Evolutionary conservation across 768 basidiomycete genomes (phyloP), one percentile per base, ranked within the genome.

Genomic region (Daedaleopsis sinensis): DNA sequence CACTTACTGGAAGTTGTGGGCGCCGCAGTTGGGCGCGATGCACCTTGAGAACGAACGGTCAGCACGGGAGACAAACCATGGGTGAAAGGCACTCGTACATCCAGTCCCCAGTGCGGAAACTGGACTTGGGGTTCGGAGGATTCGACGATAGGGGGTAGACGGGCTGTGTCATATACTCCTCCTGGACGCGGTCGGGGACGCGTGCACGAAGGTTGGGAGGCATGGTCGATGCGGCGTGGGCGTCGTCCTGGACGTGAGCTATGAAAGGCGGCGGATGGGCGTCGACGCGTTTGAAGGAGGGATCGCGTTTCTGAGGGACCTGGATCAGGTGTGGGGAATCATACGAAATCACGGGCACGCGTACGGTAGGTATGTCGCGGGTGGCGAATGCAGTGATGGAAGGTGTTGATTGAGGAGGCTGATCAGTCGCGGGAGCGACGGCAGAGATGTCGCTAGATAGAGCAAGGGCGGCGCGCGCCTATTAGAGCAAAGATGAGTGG

Each of bases 1-100:
- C 88, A 79, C 47, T 10, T 73, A 91, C 90, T 88, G 88, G 79
- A 93, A 93, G 77, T 93, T 93, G 73, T 92, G 90, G 15, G 89
- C 90, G 67, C 84, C 87, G 72, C 91, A 93, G 50, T 81, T 84
- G 65, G 83, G 78, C 58, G 84, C 82, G 58, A 76, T 77, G 70
- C 91, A 93, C 78, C 91, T 91, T 64, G 19, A 49, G 43, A 52
- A 35, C n/a, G 37, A 52, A 7, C 27, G 9, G 38, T 13, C 15
- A 37, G 37, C n/a, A 27, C 9, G 7, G 38, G 49, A n/a, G 52
- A 5, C 4, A 50, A 47, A 4, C 69, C 73, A 53, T n/a, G n/a
- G n/a, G n/a, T n/a, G n/a, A n/a, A n/a, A n/a, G n/a, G n/a, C n/a
- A n/a, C n/a, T n/a, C n/a, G n/a, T 53, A 76, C 74, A 73, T 67